Conservation (phyloP, 2,329 filamentous ascomycete genomes). For the Apiospora hydei region DNA sequence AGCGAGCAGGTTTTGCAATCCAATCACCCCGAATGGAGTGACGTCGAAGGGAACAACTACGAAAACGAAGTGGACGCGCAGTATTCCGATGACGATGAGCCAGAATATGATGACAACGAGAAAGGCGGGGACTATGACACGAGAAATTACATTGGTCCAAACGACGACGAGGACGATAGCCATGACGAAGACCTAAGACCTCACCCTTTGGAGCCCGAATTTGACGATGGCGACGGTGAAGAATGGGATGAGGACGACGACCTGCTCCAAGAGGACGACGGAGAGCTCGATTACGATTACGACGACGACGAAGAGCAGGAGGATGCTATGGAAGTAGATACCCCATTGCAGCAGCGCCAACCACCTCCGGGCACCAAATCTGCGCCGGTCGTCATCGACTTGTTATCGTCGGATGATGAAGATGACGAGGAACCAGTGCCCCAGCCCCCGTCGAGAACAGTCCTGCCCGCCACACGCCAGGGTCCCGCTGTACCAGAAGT, state of each 20-base stretch:
- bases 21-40: constrained; percentile 30
- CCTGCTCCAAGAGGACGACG: constrained; percentile 31
- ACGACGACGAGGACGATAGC: constrained; percentile 43
- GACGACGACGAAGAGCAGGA: constrained; percentile 28
- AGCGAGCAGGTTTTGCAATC: constrained; percentile 30
- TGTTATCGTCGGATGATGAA: constrained; percentile 39
- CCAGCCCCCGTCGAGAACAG: neutral
- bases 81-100: constrained; percentile 32
- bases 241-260: constrained; percentile 28
- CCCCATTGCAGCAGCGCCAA: constrained; percentile 26
- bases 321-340: constrained; percentile 32
- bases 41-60: constrained; percentile 26
- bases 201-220: constrained; percentile 39
- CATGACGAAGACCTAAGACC: constrained; percentile 39
- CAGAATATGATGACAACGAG: constrained; percentile 40
- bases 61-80: constrained; percentile 30
- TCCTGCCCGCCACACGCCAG: neutral
- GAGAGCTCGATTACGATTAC: constrained; percentile 13
- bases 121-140: constrained; percentile 44
- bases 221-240: constrained; percentile 33
- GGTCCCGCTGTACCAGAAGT: neutral
- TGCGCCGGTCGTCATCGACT: constrained; percentile 36
- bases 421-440: constrained; percentile 29
- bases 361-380: constrained; percentile 26
- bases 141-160: constrained; percentile 39